Conservation (phyloP, 345 rosid genomes). For the Salix viminalis region DNA sequence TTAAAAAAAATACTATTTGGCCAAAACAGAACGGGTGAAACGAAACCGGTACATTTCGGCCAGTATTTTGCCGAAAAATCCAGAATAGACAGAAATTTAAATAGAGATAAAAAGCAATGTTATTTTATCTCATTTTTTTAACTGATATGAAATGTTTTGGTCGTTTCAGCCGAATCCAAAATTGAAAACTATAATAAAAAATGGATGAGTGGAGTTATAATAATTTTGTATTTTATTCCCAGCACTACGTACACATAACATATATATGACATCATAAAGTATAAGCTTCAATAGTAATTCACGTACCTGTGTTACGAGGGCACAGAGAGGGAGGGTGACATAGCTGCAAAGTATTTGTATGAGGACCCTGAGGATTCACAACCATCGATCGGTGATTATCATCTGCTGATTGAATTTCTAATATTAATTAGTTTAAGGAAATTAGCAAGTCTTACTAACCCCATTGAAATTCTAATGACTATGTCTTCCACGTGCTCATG, state of each 20-base stretch:
- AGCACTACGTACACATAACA: no score
- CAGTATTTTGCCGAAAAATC: no score
- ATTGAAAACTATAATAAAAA: no score
- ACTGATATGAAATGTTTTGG: no score
- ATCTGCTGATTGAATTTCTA: background rate
- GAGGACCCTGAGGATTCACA: constrained; percentile 16
- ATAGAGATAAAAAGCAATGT: fast-evolving
- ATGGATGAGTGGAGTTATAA: no score
- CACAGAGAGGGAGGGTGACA: constrained; percentile 30
- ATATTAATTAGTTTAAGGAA: background rate
- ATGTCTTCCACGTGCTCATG: constrained; percentile 23
- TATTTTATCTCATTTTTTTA: no score
- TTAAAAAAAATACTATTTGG: no score
- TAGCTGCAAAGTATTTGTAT: constrained; percentile 28
- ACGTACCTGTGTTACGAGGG: constrained; percentile 26
- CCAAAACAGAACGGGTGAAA: no score
- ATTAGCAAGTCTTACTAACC: constrained; percentile 1
- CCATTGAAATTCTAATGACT: constrained; percentile 26
- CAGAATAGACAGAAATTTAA: fast-evolving
- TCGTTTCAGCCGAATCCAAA: no score
- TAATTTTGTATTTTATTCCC: no score
- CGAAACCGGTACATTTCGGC: no score
- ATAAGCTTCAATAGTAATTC: background rate
- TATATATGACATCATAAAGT: background rate
- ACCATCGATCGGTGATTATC: background rate